Evolutionary conservation across 2,329 filamentous ascomycete species (phyloP), one percentile per base, ranked within the genome.

Genomic region (Colletotrichum cuscutae): DNA sequence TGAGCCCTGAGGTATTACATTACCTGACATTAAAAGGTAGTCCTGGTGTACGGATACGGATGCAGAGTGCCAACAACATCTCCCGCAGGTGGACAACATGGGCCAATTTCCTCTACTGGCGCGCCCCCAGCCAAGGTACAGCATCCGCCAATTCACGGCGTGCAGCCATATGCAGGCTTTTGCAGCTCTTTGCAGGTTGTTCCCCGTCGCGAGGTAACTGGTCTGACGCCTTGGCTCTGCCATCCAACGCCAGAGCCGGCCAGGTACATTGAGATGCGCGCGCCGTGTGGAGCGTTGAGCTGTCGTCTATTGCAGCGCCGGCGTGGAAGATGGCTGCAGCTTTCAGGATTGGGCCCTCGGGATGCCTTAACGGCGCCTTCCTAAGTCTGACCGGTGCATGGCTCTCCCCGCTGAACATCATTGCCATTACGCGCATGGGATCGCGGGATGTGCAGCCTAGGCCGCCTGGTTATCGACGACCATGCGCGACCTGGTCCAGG

Each of bases 281-380:
- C 60, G n/a, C 57, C 15, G 32, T 59, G 70, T 72, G 70, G 59
- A 72, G 46, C 65, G 42, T 37, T 66, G 32, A 69, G 59, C 54
- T 65, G 46, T 37, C 65, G 42, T 42, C 22, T 56, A 46, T 32
- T 68, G 69, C 69, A 59, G 59, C 49, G 64, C 42, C 42, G 54
- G 53, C 69, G 37, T 70, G 66, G 60, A 65, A 42, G 19, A 70
- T 61, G 42, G 66, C 66, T 72, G 66, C 66, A 61, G 42, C 61
- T 22, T n/a, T 49, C 46, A 61, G 66, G 52, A 71, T 61, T 28
- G 42, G 37, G 37, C 37, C 37, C 37, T 42, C 37, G 37, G 37
- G 54, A 13, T 13, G 53, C 37, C 60, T 70, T 60, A 57, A 52
- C 35, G 28, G 61, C 70, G 35, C 35, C 26, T 35, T 70, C 22